Base-by-base conservation (phyloP, 768 basidiomycete genomes). In the Mycena alexandri region DNA sequence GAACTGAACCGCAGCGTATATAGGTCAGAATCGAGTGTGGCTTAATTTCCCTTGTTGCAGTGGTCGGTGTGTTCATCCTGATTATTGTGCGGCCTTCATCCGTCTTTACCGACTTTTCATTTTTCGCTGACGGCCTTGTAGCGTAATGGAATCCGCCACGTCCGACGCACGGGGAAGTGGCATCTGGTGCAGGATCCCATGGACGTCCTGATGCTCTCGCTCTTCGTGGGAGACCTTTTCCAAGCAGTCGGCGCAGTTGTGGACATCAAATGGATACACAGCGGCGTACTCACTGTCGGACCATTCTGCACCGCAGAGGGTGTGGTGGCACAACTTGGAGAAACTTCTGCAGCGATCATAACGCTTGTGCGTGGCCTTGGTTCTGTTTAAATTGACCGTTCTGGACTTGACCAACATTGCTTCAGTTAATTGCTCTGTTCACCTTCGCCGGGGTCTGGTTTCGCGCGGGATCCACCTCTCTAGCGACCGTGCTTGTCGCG, bases 371-470 rank as follows among this genome's bases (percentile, higher is more conserved):
- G 77, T 70, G 16, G 11, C 1, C 13, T 14, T 41, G n/a, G 5
- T n/a, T n/a, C n/a, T 9, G 6, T 38, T 11, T 38, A 3, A 29
- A 29, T 29, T 29, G 29, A 29, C 29, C 29, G 29, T 38, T 3
- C 7, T 21, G 29, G 29, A 53, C 34, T 44, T 8, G 43, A 61
- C 13, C 29, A 22, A n/a, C 13, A 29, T 29, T 42, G 10, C 38
- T 38, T 38, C 69, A 83, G 81, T n/a, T 75, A 14, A 81, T 85
- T 25, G 75, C 82, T 0, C 47, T 82, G 9, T 82, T 83, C 73
- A 84, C 84, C 0, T 83, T 85, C 68, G 59, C 79, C 3, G 80
- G 79, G 11, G 64, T 85, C n/a, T 82, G 80, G 79, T 75, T 72
- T 57, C 77, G 78, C 25, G 76, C 71, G 58, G 74, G 73, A 22